Conservation (phyloP, 345 rosid species). For the Trapa incisa region DNA sequence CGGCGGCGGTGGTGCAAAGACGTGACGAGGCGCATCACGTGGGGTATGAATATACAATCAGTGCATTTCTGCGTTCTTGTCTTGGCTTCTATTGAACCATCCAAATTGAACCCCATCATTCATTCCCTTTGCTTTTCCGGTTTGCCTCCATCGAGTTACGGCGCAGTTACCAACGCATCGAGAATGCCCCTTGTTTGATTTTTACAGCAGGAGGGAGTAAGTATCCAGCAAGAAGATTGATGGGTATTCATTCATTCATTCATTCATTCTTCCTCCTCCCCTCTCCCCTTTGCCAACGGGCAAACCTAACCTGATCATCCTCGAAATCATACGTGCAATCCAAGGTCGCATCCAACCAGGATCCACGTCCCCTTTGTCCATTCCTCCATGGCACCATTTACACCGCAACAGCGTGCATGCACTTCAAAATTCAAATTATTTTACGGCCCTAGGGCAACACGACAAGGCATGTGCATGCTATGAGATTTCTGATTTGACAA, state of each 20-base stretch:
- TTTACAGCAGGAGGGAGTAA: not conserved
- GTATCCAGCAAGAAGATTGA: not conserved
- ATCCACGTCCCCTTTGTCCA: not conserved
- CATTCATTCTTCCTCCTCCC: too few relatives aligned
- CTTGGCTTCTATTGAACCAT: not conserved
- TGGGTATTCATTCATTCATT: not conserved
- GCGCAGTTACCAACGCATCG: not conserved
- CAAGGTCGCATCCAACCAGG: not conserved
- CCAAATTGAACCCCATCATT: not conserved
- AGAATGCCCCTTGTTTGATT: not conserved
- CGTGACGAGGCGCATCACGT: too few relatives aligned
- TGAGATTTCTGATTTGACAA: not conserved
- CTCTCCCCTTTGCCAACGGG: not conserved
- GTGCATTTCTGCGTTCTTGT: not conserved
- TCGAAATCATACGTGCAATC: slow-evolving; percentile 3
- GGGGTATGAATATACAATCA: too few relatives aligned
- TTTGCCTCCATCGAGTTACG: not conserved
- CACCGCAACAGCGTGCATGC: not conserved
- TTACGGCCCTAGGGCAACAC: not conserved
- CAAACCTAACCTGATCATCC: slow-evolving; percentile 1
- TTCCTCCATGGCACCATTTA: not conserved
- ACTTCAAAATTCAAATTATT: not conserved
- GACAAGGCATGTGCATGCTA: not conserved
- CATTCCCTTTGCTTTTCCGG: not conserved
- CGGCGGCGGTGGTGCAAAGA: too few relatives aligned